These are phyloP conservation scores for Mycena citricolor DNA, from an alignment of 1,284 basidiomycete species.

Conservation along the genomic window DNA sequence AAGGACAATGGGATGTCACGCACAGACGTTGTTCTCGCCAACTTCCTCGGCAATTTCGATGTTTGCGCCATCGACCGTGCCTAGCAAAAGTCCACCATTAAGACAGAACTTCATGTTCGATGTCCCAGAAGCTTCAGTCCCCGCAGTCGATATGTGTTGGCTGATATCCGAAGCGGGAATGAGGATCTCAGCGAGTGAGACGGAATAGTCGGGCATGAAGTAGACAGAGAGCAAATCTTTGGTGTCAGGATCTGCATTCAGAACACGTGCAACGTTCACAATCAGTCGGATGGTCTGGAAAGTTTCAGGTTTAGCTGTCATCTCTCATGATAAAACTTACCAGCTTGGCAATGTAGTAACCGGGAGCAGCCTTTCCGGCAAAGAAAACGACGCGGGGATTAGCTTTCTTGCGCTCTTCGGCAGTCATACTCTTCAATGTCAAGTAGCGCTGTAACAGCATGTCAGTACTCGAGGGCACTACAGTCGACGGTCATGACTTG, in stretches of 20 bases:
- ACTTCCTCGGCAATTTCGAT: conserved; percentile 93
- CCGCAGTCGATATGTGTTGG: conserved; percentile 92
- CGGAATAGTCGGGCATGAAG: conserved; percentile 88
- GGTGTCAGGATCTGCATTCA: conserved; percentile 87
- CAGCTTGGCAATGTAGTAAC: conserved; percentile 80
- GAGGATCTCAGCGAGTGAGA: conserved; percentile 86
- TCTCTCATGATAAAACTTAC: conserved; percentile 34
- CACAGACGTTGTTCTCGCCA: conserved; percentile 57
- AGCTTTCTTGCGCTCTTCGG: conserved; percentile 77
- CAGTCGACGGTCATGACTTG: conserved; percentile 33
- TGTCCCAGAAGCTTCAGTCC: conserved; percentile 86
- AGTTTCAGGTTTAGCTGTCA: neutral
- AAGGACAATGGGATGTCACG: conserved; percentile 32
- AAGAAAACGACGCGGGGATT: conserved; percentile 86
- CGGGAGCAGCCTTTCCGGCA: conserved; percentile 85
- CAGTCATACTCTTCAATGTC: conserved; percentile 73
- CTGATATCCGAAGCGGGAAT: conserved; percentile 91
- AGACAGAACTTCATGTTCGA: conserved; percentile 94
- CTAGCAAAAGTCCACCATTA: conserved; percentile 84
- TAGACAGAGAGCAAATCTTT: conserved; percentile 79
- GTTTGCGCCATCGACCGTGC: conserved; percentile 87
- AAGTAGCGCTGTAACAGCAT: conserved; percentile 68
- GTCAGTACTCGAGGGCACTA: conserved; percentile 9
- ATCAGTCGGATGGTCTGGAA: conserved; percentile 86
- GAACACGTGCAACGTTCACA: conserved; percentile 81